Evolutionary conservation across 306 rosid genomes (phyloP).

Genomic region (Quercus engelmannii): DNA sequence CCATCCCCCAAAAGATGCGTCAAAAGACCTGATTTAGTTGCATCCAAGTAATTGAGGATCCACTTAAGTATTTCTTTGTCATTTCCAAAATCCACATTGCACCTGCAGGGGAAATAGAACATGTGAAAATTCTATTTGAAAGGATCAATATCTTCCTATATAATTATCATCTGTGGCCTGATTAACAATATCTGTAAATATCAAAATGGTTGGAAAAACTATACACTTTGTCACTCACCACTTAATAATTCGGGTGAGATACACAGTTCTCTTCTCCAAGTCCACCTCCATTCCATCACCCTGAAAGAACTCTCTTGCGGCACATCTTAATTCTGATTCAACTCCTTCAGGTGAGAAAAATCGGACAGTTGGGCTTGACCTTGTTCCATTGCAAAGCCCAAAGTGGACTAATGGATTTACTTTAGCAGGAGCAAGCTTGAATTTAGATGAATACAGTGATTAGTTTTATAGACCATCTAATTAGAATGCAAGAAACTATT

Average conservation of each 20-base stretch:
- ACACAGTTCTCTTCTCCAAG: constrained; percentile 78
- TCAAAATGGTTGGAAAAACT: neutral
- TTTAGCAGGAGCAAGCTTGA: constrained; percentile 62
- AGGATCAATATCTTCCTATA: neutral
- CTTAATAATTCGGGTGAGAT: constrained; percentile 63
- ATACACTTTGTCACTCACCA: constrained; percentile 42
- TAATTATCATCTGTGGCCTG: neutral
- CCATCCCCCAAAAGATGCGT: constrained; percentile 77
- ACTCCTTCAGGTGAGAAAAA: constrained; percentile 72
- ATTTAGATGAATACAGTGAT: constrained; percentile 23
- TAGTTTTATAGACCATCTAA: neutral
- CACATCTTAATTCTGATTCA: constrained; percentile 71
- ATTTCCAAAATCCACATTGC: constrained; percentile 64
- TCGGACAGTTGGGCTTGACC: constrained; percentile 77
- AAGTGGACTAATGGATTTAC: constrained; percentile 81
- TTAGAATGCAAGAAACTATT: neutral
- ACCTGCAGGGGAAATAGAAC: constrained; percentile 46
- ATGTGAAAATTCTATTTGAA: neutral
- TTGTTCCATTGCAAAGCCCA: constrained; percentile 83
- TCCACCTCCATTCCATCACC: constrained; percentile 72
- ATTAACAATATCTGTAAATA: neutral
- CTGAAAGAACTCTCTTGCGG: constrained; percentile 77
- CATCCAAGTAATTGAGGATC: constrained; percentile 64
- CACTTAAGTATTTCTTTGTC: constrained; percentile 73
- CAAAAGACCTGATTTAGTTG: constrained; percentile 84